These are phyloP conservation scores for Beta corolliflora DNA, from an alignment of 179 eudicot genomes.

Conservation along the genomic window DNA sequence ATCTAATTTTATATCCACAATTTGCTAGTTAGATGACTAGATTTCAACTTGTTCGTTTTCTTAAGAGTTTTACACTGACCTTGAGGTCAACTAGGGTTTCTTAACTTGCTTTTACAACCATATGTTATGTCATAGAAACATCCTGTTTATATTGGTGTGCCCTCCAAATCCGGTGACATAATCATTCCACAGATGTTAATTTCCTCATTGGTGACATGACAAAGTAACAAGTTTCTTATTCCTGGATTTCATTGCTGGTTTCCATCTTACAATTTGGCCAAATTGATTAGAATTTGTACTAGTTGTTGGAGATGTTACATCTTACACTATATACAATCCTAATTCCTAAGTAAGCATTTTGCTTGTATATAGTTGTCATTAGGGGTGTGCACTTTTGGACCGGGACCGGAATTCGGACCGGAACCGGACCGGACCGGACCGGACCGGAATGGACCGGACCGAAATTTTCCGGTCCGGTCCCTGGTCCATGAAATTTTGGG, in stretches of 20 bases:
- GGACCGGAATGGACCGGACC: too few species aligned
- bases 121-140: background rate
- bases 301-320: slow-evolving; percentile 1
- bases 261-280: slow-evolving; percentile 17
- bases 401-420: too few species aligned
- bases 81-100: slow-evolving; percentile 1
- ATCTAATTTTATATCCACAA: too few species aligned
- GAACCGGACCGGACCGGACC: too few species aligned
- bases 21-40: slow-evolving; percentile 9
- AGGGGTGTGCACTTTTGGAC: too few species aligned
- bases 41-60: slow-evolving; percentile 2
- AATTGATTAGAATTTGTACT: background rate
- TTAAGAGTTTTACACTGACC: background rate
- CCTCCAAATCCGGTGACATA: slow-evolving; percentile 5
- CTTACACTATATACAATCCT: background rate
- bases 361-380: too few species aligned
- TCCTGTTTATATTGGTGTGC: background rate
- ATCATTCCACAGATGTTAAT: background rate
- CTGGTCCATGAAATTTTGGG: too few species aligned
- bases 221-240: background rate
- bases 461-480: too few species aligned
- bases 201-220: background rate
- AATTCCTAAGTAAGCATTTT: background rate
- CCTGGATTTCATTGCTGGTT: slow-evolving; percentile 16
- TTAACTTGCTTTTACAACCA: background rate